phyloP scores from a whole-genome alignment of 257 asterid genomes.

The Paulownia fortunei region DNA sequence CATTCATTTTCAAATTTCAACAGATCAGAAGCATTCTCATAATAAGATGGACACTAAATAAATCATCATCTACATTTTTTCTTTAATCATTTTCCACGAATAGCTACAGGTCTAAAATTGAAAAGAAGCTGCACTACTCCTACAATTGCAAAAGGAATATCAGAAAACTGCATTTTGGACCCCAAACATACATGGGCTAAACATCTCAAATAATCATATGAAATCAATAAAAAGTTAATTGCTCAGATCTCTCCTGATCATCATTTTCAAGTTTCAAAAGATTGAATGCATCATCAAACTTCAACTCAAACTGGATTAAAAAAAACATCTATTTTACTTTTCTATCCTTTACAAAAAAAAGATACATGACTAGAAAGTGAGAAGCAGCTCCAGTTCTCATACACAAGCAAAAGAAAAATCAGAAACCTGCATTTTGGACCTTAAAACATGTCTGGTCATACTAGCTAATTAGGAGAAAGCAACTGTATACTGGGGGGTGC shows the following conservation, averaged over 20 bases:
- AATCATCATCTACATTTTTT: not conserved
- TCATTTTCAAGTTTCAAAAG: not conserved
- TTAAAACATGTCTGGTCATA: too few species aligned
- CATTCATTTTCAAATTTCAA: not conserved
- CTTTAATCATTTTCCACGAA: not conserved
- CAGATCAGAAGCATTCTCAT: not conserved
- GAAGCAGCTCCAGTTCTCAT: too few species aligned
- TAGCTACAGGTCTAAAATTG: not conserved
- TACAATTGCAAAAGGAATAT: not conserved
- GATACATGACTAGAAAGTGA: not conserved
- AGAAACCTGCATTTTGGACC: too few species aligned
- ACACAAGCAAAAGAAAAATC: too few species aligned
- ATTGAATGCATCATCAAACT: not conserved
- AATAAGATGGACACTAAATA: not conserved
- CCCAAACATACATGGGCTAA: not conserved
- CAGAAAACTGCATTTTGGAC: not conserved
- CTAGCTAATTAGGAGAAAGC: slow-evolving; percentile 3
- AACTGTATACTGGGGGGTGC: too few species aligned
- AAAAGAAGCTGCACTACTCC: not conserved
- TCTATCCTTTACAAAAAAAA: not conserved
- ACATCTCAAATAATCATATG: not conserved
- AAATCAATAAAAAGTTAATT: not conserved
- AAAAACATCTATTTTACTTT: not conserved
- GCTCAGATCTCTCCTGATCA: not conserved
- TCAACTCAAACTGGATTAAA: too few species aligned